Evolutionary conservation across 1,139 yeast species (phyloP), one percentile per base, ranked within the genome.

Genomic region (Wickerhamomyces sp.): DNA sequence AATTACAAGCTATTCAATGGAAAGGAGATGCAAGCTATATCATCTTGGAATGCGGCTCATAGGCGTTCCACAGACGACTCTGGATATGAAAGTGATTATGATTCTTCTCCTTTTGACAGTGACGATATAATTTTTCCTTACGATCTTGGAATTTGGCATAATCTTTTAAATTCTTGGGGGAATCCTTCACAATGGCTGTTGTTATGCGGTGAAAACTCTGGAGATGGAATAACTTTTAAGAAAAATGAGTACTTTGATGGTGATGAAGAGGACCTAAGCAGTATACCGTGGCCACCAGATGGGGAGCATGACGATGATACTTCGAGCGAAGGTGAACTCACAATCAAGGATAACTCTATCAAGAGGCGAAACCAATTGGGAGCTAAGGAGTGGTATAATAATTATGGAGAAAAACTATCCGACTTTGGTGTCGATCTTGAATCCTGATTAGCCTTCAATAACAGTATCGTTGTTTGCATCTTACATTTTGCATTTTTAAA

Each of bases 351-450:
- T n/a, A 16, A 9, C 7, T 27, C 33, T 16, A 45, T 51, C 1
- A 42, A 61, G n/a, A 47, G 64, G 26, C 57, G 18, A 4, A 45
- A 64, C 29, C 33, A 23, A n/a, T 6, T 40, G 12, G 31, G 35
- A 9, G 58, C 83, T 18, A 65, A 58, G 16, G 67, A 74, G 32
- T 89, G 96, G 95, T 62, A 62, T 40, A 88, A 86, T 52, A 80
- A 72, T 31, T 69, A 82, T 57, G 98, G 98, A 8, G 97, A 89
- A 51, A 70, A 73, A 5, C 62, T 91, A 35, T 71, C 71, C 29
- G 96, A 87, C 58, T 88, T 76, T 56, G 97, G 97, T 1, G 97
- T 91, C 3, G 96, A 89, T 54, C 44, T 77, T 5, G 87, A 79
- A 4, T 75, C 79, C 6, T 26, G 16, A 26, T 22, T n/a, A n/a